Base-by-base conservation (phyloP, 75 land plant species). In the Selaginella tamariscina region DNA sequence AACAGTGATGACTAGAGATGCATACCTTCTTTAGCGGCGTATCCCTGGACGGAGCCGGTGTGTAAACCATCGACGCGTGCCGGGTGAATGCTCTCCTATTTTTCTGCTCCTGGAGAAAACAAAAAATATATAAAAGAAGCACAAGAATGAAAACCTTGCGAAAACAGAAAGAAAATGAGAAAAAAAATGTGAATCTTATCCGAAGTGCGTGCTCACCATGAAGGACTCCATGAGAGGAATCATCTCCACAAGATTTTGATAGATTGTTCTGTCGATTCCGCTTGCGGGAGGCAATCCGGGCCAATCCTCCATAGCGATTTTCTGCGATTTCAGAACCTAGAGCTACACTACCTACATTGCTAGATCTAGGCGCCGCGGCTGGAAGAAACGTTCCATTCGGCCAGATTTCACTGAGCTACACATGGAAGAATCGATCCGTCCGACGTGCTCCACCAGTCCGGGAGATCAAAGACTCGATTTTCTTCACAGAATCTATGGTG, bases 181-280 rank as follows among this genome's bases (percentile, higher is more conserved):
- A 1, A 26, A 56, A 2, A 22, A 63, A 27, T 28, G 21, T 28
- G 62, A 54, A 5, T 29, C 15, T 24, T 1, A 21, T n/a, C 28
- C 33, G 55, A 2, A 24, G 44, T 9, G 27, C 23, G 28, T 30
- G 20, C 54, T 64, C 49, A 88, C 91, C 75, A 88, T 81, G 67
- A 88, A 79, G 22, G 84, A 79, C 75, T 85, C 86, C 49, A 88
- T 84, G 29, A 88, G 84, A 29, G 88, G 92, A 33, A 88, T 81
- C 75, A 88, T 81, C 72, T 83, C 84, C 56, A 82, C 83, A 31
- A 88, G 78, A 68, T 88, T 80, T 27, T 76, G 78, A 68, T 59
- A 82, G 64, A 88, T 81, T 26, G 68, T 73, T 8, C 76, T 72
- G 71, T 88, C 92, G 49, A 39, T 39, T 15, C 11, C 49, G 15